Evolutionary conservation across 2,329 filamentous ascomycete species (phyloP).

Genomic region (Diaporthe capsici): DNA sequence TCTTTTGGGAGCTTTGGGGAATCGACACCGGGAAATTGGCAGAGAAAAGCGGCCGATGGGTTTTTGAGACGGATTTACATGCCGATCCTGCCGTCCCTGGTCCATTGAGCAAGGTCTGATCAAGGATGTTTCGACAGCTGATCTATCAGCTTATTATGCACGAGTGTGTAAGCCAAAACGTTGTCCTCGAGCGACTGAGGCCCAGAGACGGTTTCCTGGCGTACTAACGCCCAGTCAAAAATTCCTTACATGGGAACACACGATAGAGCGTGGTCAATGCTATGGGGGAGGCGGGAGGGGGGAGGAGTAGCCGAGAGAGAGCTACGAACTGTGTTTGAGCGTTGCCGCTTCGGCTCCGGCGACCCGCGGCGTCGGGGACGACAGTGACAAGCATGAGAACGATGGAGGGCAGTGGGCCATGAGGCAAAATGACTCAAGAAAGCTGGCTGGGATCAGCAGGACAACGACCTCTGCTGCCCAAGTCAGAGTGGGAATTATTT

Average conservation of each 20-base stretch:
- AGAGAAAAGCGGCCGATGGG: slow-evolving; percentile 21
- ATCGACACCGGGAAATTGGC: slow-evolving; percentile 17
- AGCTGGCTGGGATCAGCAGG: slow-evolving; percentile 13
- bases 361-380: slow-evolving; percentile 28
- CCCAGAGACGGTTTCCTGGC: background rate
- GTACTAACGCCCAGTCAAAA: background rate
- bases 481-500: slow-evolving; percentile 17
- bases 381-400: slow-evolving; percentile 24
- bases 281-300: background rate
- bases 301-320: background rate
- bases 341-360: slow-evolving; percentile 30
- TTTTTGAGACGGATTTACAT: slow-evolving; percentile 36
- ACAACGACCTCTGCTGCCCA: slow-evolving; percentile 12
- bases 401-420: slow-evolving; percentile 17
- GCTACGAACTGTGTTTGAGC: slow-evolving; percentile 11
- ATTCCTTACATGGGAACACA: background rate
- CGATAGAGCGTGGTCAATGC: background rate
- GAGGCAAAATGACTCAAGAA: slow-evolving; percentile 35
- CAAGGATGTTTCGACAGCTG: slow-evolving; percentile 30
- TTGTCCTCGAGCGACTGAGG: background rate
- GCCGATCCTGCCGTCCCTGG: slow-evolving; percentile 37
- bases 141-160: slow-evolving; percentile 35
- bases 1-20: background rate
- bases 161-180: slow-evolving; percentile 4
- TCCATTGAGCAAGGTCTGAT: slow-evolving; percentile 32